Percentiles rank a stretch among this genome's conserved stretches.
Conservation (phyloP, 306 rosid genomes). For the Phaseolus lunatus region DNA sequence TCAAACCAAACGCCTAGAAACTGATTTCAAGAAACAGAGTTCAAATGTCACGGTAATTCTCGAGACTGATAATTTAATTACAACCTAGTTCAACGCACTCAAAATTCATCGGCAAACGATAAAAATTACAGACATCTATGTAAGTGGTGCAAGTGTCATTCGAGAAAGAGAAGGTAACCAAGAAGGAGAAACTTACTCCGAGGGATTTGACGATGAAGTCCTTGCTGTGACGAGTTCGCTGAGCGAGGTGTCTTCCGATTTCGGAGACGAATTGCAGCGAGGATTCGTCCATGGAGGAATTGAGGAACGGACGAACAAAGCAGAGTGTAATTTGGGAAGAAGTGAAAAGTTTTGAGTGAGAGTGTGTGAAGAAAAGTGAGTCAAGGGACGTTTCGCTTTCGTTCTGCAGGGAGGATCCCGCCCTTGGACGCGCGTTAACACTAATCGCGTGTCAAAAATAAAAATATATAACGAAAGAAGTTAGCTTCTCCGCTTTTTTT, state of each 20-base stretch:
- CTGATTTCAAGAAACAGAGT: conserved; percentile 14
- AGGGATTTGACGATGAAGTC: conserved; percentile 80
- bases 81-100: background rate
- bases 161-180: background rate
- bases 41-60: background rate
- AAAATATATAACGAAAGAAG: too few relatives aligned
- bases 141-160: background rate
- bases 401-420: conserved; percentile 53
- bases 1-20: background rate
- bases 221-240: conserved; percentile 68
- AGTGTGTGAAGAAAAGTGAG: background rate
- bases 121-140: background rate
- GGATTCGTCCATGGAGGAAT: conserved; percentile 62
- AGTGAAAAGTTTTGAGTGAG: background rate
- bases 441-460: background rate
- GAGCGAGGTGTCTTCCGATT: conserved; percentile 64
- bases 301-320: background rate
- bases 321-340: background rate
- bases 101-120: background rate
- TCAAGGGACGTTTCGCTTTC: background rate
- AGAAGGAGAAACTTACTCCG: conserved; percentile 50
- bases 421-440: conserved; percentile 49
- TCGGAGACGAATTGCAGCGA: conserved; percentile 61
- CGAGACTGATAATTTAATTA: background rate
- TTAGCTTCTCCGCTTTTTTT: too few relatives aligned